These are phyloP conservation scores for Zanthoxylum bungeanum DNA, from an alignment of 345 rosid genomes.

Conservation along the genomic window DNA sequence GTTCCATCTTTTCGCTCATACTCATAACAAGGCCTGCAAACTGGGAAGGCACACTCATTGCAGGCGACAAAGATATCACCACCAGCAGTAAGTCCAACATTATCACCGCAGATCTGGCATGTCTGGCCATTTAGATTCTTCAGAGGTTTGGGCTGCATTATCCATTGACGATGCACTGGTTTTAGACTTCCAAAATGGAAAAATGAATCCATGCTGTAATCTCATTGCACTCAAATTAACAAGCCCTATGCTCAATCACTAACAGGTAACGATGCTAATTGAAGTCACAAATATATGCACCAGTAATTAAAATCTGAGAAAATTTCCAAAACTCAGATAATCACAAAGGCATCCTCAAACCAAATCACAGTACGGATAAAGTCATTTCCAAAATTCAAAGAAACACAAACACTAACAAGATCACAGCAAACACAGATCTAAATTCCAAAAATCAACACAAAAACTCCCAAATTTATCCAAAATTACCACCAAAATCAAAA, in stretches of 20 bases:
- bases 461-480: not conserved
- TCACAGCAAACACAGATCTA: not conserved
- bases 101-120: conserved; percentile 97
- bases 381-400: not conserved
- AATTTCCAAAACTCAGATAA: no score
- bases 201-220: not conserved
- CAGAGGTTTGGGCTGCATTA: conserved; percentile 82
- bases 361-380: not conserved
- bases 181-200: conserved; percentile 3
- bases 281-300: not conserved
- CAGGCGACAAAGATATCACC: conserved; percentile 94
- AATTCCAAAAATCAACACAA: not conserved
- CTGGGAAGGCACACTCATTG: conserved; percentile 99
- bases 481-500: not conserved
- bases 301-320: not conserved
- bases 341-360: no score
- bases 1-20: conserved; percentile 98
- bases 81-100: conserved; percentile 56
- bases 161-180: conserved; percentile 17
- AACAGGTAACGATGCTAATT: not conserved
- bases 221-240: conserved; percentile 1
- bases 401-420: not conserved
- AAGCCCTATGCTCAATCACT: not conserved
- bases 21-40: conserved; percentile 97
- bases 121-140: conserved; percentile 68